A percentile compares a stretch with the other conserved stretches of the same genome.
Evolutionary conservation across 345 rosid species (phyloP).

Genomic region (Murraya koenigii): DNA sequence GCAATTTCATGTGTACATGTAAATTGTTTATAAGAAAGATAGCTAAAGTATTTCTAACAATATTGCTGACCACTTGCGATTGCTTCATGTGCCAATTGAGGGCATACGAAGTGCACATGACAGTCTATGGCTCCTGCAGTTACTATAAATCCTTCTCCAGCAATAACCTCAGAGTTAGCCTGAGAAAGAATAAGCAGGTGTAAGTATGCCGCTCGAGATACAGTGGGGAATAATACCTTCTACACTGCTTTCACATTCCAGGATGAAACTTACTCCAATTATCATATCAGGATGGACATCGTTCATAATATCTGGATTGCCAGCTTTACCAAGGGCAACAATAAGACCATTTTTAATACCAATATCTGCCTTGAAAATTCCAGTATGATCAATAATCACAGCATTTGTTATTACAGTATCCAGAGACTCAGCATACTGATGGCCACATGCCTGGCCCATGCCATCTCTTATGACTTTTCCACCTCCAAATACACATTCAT

Average conservation of each 20-base stretch:
- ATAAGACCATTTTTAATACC: slow-evolving; percentile 75
- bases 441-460: slow-evolving; percentile 82
- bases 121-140: slow-evolving; percentile 98
- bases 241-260: slow-evolving; percentile 9
- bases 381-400: slow-evolving; percentile 77
- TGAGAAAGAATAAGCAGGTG: slow-evolving; percentile 21
- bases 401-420: slow-evolving; percentile 87
- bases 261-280: slow-evolving; percentile 64
- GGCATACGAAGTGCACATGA: slow-evolving; percentile 98
- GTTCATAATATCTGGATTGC: slow-evolving; percentile 87
- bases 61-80: slow-evolving; percentile 85
- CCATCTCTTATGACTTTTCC: slow-evolving; percentile 98
- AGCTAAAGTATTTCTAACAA: slow-evolving; percentile 7
- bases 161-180: slow-evolving; percentile 89
- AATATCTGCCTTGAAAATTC: slow-evolving; percentile 88
- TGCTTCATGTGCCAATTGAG: slow-evolving; percentile 86
- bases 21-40: neutral
- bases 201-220: slow-evolving; percentile 10
- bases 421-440: slow-evolving; percentile 45
- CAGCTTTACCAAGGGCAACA: slow-evolving; percentile 76
- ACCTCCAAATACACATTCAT: slow-evolving; percentile 97
- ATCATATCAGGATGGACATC: slow-evolving; percentile 51
- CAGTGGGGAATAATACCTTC: neutral
- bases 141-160: slow-evolving; percentile 87
- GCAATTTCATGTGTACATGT: neutral